phyloP scores from a whole-genome alignment of 257 asterid species.

The Linderniella brevidens region DNA sequence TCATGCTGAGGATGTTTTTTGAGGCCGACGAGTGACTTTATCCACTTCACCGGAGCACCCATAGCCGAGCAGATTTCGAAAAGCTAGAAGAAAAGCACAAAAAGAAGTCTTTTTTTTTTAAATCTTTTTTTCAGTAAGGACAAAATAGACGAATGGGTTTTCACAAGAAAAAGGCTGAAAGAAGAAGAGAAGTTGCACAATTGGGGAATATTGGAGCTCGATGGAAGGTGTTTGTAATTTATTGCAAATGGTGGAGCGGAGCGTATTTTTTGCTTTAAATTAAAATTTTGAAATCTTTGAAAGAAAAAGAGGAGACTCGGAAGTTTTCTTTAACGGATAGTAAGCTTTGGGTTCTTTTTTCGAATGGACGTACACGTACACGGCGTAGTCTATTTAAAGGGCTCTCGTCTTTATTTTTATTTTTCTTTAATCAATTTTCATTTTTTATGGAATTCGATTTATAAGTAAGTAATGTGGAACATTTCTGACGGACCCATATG shows the following conservation, averaged over 20 bases:
- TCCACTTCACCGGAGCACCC: slow-evolving; percentile 91
- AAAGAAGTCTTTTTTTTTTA: neutral
- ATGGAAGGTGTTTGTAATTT: slow-evolving; percentile 12
- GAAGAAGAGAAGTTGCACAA: neutral
- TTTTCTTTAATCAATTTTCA: no score
- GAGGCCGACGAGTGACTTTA: slow-evolving; percentile 47
- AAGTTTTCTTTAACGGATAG: slow-evolving; percentile 51
- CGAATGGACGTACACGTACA: no score
- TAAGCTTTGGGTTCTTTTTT: neutral
- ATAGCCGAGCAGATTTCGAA: slow-evolving; percentile 12
- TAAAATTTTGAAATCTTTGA: slow-evolving; percentile 37
- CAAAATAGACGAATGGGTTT: no score
- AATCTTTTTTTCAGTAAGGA: neutral
- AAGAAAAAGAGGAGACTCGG: slow-evolving; percentile 5
- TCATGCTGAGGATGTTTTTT: slow-evolving; percentile 33
- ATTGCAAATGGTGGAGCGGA: slow-evolving; percentile 20
- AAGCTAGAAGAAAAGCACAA: slow-evolving; percentile 1
- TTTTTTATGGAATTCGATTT: no score
- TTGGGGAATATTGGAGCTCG: slow-evolving; percentile 13
- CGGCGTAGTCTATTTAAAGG: no score
- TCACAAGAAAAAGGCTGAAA: neutral
- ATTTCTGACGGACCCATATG: no score
- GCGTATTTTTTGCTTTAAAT: slow-evolving; percentile 16
- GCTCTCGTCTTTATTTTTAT: no score
- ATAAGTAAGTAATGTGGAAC: no score